These are phyloP conservation scores for Cinnamomum micranthum DNA, from an alignment of 164 flowering plant species.

Conservation along the genomic window DNA sequence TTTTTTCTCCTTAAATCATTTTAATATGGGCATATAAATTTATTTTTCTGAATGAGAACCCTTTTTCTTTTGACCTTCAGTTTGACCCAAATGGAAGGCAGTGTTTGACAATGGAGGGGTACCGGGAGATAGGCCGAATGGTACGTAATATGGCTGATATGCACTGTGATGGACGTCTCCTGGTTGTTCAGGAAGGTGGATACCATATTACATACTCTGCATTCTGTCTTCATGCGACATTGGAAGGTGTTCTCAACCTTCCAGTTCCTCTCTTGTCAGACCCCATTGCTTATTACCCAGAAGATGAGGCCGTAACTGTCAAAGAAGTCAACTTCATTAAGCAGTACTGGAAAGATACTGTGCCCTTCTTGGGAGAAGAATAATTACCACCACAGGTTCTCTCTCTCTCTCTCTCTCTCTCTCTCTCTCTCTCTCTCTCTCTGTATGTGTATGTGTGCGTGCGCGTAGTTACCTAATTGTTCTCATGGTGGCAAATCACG, in stretches of 20 bases:
- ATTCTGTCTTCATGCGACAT: constrained; percentile 84
- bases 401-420: too few relatives aligned
- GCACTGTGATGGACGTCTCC: constrained; percentile 57
- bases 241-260: constrained; percentile 81
- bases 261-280: constrained; percentile 56
- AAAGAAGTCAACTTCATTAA: constrained; percentile 55
- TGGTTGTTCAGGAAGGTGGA: constrained; percentile 95
- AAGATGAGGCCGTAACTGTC: constrained; percentile 53
- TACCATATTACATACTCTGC: constrained; percentile 96
- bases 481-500: too few relatives aligned
- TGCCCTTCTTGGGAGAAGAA: constrained; percentile 34
- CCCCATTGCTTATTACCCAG: constrained; percentile 82
- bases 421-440: neutral
- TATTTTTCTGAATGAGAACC: too few relatives aligned
- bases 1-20: neutral
- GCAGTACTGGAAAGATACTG: constrained; percentile 30
- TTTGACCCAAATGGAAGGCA: constrained; percentile 99
- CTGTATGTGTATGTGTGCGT: too few relatives aligned
- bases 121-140: constrained; percentile 52
- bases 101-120: constrained; percentile 93
- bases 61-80: constrained; percentile 28
- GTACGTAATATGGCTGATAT: constrained; percentile 48
- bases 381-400: neutral
- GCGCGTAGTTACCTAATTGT: too few relatives aligned
- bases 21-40: too few relatives aligned